These are phyloP conservation scores for Pisolithus microcarpus DNA, from an alignment of 768 basidiomycete species.

Conservation along the genomic window DNA sequence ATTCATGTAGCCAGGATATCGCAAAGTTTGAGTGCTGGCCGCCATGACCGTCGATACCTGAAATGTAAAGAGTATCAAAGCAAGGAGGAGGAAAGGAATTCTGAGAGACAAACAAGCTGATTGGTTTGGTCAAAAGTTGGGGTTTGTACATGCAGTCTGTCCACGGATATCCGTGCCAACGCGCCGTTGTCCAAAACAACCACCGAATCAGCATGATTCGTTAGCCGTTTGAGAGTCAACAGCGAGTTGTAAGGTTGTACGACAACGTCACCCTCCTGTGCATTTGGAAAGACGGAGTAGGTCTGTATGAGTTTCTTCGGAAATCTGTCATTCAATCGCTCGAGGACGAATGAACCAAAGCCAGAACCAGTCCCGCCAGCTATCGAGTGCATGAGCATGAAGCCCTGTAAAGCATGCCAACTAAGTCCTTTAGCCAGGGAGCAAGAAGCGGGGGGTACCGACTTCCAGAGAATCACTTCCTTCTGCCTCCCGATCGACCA, in stretches of 20 bases:
- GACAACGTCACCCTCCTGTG: slow-evolving; percentile 90
- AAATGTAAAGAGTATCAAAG: neutral
- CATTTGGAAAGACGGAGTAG: slow-evolving; percentile 96
- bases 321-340: slow-evolving; percentile 94
- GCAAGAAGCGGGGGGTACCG: slow-evolving; percentile 9
- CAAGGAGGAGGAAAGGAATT: neutral
- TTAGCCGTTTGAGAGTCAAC: slow-evolving; percentile 85
- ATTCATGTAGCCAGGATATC: slow-evolving; percentile 99
- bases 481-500: slow-evolving; percentile 97
- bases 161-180: slow-evolving; percentile 84
- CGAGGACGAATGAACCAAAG: slow-evolving; percentile 94
- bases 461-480: slow-evolving; percentile 97
- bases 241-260: slow-evolving; percentile 98
- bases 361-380: slow-evolving; percentile 98
- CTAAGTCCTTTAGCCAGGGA: neutral
- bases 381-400: slow-evolving; percentile 98
- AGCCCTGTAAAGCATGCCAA: slow-evolving; percentile 55
- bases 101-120: slow-evolving; percentile 57
- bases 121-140: slow-evolving; percentile 90
- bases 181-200: slow-evolving; percentile 97
- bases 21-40: slow-evolving; percentile 91
- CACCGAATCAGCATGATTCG: slow-evolving; percentile 95
- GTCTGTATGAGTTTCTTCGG: slow-evolving; percentile 99
- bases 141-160: slow-evolving; percentile 82
- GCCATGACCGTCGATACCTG: slow-evolving; percentile 98